Evolutionary conservation across 2,329 filamentous ascomycete genomes (phyloP).

Genomic region (Tolypocladium amazonense): DNA sequence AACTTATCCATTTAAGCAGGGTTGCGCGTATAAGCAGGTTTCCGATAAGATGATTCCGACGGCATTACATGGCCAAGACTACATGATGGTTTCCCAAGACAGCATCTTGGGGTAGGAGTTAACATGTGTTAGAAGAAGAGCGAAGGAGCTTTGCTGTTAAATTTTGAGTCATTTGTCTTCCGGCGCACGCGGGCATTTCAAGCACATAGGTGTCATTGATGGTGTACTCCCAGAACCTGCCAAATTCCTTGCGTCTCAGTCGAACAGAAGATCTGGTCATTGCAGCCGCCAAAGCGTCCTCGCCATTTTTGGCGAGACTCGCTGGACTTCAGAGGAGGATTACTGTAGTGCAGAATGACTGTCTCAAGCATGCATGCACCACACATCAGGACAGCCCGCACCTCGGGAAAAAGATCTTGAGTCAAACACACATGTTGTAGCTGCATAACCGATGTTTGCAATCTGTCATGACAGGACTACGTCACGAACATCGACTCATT

Average conservation of each 20-base stretch:
- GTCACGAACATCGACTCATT: slow-evolving; percentile 37
- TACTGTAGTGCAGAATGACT: too few relatives aligned
- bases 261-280: neutral
- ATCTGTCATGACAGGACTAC: slow-evolving; percentile 24
- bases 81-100: neutral
- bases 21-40: too few relatives aligned
- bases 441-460: slow-evolving; percentile 18
- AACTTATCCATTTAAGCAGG: slow-evolving; percentile 41
- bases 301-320: neutral
- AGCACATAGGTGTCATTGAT: neutral
- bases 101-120: neutral
- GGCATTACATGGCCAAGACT: neutral
- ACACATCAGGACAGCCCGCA: too few relatives aligned
- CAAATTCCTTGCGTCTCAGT: neutral
- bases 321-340: neutral
- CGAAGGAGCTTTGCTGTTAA: neutral
- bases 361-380: too few relatives aligned
- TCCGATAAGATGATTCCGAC: neutral
- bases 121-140: neutral
- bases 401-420: neutral
- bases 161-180: neutral
- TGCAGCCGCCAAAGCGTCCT: neutral
- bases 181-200: neutral
- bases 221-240: neutral
- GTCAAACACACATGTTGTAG: slow-evolving; percentile 11